phyloP scores from a whole-genome alignment of 257 asterid genomes.

The Fraxinus quadrangulata region DNA sequence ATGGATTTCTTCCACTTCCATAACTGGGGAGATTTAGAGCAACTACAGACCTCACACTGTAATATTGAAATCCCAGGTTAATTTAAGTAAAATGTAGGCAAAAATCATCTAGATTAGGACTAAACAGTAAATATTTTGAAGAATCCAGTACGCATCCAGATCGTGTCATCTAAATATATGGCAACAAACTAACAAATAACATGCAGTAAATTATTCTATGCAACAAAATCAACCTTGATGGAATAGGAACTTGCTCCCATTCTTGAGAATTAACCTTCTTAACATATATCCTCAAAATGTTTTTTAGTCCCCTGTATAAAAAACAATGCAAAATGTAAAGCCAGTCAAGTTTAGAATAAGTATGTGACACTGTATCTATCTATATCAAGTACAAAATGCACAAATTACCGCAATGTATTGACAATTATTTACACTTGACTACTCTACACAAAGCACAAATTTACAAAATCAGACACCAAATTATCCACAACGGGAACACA shows the following conservation, averaged over 20 bases:
- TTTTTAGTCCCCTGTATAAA: slow-evolving; percentile 81
- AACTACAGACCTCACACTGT: slow-evolving; percentile 92
- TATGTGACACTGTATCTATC: not conserved
- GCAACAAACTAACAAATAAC: not conserved
- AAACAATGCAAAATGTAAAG: slow-evolving; percentile 7
- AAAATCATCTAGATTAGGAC: not conserved
- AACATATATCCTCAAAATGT: slow-evolving; percentile 79
- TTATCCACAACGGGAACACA: not conserved
- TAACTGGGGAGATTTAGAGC: slow-evolving; percentile 93
- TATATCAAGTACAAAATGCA: not conserved
- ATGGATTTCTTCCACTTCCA: slow-evolving; percentile 96
- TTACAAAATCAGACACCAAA: not conserved
- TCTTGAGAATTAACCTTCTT: slow-evolving; percentile 80
- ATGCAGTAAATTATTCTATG: slow-evolving; percentile 6
- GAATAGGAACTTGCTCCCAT: slow-evolving; percentile 87
- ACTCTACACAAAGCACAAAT: not conserved
- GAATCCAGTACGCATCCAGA: not conserved
- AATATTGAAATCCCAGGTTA: slow-evolving; percentile 23
- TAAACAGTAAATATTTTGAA: not conserved
- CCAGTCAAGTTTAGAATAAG: not conserved
- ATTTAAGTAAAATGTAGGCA: slow-evolving; percentile 16
- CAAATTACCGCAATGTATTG: not conserved
- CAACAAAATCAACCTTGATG: slow-evolving; percentile 67
- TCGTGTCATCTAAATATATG: slow-evolving; percentile 10
- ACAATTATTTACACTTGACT: not conserved